phyloP scores from a whole-genome alignment of 2,329 filamentous ascomycete species.

The Arthrinium puccinioides region DNA sequence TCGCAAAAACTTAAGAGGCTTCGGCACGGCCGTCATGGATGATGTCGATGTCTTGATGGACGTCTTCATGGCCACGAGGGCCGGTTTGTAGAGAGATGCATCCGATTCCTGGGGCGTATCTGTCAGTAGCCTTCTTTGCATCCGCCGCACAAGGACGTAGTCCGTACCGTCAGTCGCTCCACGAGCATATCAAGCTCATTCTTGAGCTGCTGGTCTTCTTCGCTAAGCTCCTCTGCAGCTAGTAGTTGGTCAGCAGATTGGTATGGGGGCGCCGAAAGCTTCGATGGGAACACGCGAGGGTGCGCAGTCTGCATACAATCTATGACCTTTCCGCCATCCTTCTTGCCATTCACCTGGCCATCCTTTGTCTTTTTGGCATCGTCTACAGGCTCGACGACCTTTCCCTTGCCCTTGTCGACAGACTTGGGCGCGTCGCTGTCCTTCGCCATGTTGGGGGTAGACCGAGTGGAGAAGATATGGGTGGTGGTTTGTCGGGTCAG shows the following conservation, averaged over 20 bases:
- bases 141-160: neutral
- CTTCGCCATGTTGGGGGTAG: conserved; percentile 68
- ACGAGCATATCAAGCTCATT: conserved; percentile 97
- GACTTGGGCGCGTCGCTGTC: conserved; percentile 80
- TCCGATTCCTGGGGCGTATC: conserved; percentile 65
- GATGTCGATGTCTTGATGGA: conserved; percentile 99
- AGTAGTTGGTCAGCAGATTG: conserved; percentile 25
- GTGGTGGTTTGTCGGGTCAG: neutral
- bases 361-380: conserved; percentile 53
- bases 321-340: conserved; percentile 59
- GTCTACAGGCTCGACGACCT: conserved; percentile 59
- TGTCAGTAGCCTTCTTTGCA: neutral
- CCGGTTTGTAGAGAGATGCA: conserved; percentile 79
- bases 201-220: conserved; percentile 98
- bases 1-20: conserved; percentile 94
- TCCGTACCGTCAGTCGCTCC: conserved; percentile 75
- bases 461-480: neutral
- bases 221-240: conserved; percentile 79
- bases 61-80: conserved; percentile 92
- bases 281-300: no score
- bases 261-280: conserved; percentile 8
- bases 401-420: conserved; percentile 94
- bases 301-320: conserved; percentile 32
- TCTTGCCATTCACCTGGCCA: conserved; percentile 65
- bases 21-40: conserved; percentile 98